Percentiles rank a stretch among this genome's conserved stretches.
Evolutionary conservation across 495 filamentous ascomycete genomes (phyloP).

Genomic region (Trichoderma orchidacearum): DNA sequence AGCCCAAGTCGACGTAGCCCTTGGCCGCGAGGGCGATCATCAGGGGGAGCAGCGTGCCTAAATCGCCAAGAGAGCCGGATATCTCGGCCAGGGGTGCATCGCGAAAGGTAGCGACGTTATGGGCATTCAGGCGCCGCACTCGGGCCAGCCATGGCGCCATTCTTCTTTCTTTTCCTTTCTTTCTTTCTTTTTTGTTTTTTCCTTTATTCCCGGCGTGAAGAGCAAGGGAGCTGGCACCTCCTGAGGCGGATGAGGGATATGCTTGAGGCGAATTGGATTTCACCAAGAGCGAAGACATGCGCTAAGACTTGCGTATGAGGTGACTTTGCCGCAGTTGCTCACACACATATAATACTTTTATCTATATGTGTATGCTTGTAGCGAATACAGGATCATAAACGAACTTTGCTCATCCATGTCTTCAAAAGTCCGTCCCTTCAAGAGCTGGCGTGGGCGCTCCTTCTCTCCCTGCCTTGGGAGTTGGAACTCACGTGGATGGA

Average conservation of each 20-base stretch:
- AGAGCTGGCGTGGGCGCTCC: no score
- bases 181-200: neutral
- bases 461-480: no score
- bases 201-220: neutral
- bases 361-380: no score
- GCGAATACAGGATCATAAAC: no score
- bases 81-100: constrained; percentile 60
- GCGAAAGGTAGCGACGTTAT: constrained; percentile 32
- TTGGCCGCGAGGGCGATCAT: constrained; percentile 70
- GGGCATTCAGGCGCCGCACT: constrained; percentile 20
- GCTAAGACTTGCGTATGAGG: no score
- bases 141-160: neutral
- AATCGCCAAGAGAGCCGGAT: constrained; percentile 78
- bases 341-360: no score
- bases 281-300: no score
- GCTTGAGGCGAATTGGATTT: no score
- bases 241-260: neutral
- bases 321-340: no score
- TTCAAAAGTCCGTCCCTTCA: no score
- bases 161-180: neutral
- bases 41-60: constrained; percentile 82
- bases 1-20: constrained; percentile 61
- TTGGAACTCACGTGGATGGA: no score
- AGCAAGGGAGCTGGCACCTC: neutral
- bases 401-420: no score